Evolutionary conservation across 179 eudicot species (phyloP).

Genomic region (Corrigiola litoralis): DNA sequence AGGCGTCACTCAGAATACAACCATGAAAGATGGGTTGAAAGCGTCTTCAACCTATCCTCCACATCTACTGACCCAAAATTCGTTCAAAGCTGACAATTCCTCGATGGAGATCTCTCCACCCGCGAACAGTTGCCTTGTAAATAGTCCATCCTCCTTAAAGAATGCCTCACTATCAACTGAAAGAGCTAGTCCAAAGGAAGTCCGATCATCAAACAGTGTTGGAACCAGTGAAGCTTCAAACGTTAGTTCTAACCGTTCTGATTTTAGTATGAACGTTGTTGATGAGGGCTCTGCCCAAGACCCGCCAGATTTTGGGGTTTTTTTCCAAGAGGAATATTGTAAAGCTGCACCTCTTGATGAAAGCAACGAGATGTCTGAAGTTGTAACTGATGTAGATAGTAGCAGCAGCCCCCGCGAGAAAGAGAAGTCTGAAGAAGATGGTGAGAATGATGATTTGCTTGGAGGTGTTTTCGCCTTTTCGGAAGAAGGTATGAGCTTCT

Average conservation of each 20-base stretch:
- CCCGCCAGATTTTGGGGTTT: conserved; percentile 61
- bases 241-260: conserved; percentile 73
- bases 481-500: conserved; percentile 68
- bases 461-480: conserved; percentile 91
- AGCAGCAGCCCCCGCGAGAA: conserved; percentile 50
- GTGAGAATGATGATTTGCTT: conserved; percentile 76
- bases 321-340: conserved; percentile 82
- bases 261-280: conserved; percentile 63
- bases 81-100: conserved; percentile 33
- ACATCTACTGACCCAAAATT: conserved; percentile 31
- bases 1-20: conserved; percentile 18
- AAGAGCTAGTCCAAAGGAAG: conserved; percentile 38
- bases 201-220: conserved; percentile 52
- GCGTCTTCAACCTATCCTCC: conserved; percentile 34
- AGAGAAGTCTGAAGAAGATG: conserved; percentile 77
- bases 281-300: conserved; percentile 59
- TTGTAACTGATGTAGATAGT: conserved; percentile 59
- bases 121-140: conserved; percentile 45
- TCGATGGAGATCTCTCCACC: conserved; percentile 39
- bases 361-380: conserved; percentile 47
- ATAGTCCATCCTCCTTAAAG: conserved; percentile 43
- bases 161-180: conserved; percentile 27
- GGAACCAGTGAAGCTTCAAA: conserved; percentile 65
- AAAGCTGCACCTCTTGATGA: conserved; percentile 52
- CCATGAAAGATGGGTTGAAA: conserved; percentile 32